A percentile compares a stretch with the other conserved stretches of the same genome.
Conservation (phyloP, 257 asterid species). For the Solanum bulbocastanum region DNA sequence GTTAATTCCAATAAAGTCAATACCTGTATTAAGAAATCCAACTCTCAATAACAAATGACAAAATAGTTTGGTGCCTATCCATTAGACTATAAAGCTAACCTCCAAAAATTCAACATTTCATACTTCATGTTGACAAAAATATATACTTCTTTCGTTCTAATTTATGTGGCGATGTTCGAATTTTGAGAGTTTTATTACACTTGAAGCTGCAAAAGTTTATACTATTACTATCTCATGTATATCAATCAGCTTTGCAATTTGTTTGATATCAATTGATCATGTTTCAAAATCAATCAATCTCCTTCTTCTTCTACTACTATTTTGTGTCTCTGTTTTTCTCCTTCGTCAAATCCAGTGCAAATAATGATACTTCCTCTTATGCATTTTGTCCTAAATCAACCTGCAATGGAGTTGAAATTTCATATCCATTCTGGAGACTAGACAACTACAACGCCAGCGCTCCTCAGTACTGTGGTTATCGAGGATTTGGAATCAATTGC, state of each 20-base stretch:
- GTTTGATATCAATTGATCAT: background rate
- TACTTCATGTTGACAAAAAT: background rate
- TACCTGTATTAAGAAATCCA: background rate
- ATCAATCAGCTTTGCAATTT: background rate
- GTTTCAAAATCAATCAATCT: background rate
- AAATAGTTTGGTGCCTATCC: background rate
- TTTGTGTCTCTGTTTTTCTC: background rate
- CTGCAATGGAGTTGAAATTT: background rate
- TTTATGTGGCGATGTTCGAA: background rate
- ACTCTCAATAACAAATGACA: background rate
- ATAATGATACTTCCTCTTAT: background rate
- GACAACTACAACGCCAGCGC: background rate
- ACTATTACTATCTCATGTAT: background rate
- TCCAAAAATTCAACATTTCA: background rate
- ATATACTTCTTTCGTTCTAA: background rate
- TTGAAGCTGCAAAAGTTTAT: background rate
- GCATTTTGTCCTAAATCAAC: background rate
- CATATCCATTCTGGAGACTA: conserved; percentile 14
- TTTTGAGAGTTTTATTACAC: background rate
- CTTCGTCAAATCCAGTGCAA: background rate
- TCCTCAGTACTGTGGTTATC: conserved; percentile 15
- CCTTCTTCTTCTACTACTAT: background rate
- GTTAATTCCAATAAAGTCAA: background rate
- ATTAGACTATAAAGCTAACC: background rate
- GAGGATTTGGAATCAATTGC: conserved; percentile 12